phyloP scores from a whole-genome alignment of 495 filamentous ascomycete genomes.

The Astrothelium macrocarpum region DNA sequence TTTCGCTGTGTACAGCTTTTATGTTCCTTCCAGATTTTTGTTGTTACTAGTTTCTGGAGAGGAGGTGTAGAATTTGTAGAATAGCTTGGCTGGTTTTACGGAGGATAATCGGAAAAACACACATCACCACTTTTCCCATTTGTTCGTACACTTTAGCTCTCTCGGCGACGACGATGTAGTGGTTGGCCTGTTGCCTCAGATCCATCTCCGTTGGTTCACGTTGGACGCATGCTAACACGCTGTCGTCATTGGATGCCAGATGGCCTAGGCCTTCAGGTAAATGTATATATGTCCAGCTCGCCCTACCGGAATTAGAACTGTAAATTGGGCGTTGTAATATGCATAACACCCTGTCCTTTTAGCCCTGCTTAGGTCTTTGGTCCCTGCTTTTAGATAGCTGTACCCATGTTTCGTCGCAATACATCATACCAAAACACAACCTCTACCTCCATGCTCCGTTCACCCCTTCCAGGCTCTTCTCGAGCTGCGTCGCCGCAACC shows the following conservation, averaged over 20 bases:
- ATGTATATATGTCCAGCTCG: background rate
- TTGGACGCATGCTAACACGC: background rate
- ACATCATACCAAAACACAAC: conserved; percentile 2
- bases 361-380: background rate
- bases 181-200: background rate
- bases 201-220: background rate
- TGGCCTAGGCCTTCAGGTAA: background rate
- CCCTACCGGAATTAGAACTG: background rate
- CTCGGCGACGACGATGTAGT: background rate
- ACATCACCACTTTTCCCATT: background rate
- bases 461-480: background rate
- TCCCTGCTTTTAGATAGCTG: background rate
- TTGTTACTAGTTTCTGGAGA: background rate
- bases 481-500: conserved; percentile 1
- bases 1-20: background rate
- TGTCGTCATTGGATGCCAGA: background rate
- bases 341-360: background rate
- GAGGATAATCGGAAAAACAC: background rate
- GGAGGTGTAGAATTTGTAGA: background rate
- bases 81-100: background rate
- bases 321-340: background rate
- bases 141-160: background rate
- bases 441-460: conserved; percentile 1
- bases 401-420: conserved; percentile 1
- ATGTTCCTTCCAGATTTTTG: background rate